These are phyloP conservation scores for Neurospora sp. DNA, from an alignment of 495 filamentous ascomycete genomes.

Conservation along the genomic window DNA sequence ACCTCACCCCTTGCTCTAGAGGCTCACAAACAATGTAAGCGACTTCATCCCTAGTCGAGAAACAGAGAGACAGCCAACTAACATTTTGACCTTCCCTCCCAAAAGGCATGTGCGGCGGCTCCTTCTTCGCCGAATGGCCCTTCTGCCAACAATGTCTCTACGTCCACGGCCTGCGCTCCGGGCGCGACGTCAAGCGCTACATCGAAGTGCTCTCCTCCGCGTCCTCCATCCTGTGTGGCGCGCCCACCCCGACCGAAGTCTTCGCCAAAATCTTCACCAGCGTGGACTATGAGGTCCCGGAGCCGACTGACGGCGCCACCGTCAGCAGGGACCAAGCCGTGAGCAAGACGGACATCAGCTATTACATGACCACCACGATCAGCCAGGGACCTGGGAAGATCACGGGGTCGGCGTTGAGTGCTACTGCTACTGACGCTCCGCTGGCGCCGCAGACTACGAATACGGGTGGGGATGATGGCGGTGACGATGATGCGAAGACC, in stretches of 20 bases:
- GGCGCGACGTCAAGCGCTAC: constrained; percentile 18
- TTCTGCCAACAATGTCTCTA: constrained; percentile 27
- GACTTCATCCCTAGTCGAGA: neutral
- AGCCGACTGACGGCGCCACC: constrained; percentile 15
- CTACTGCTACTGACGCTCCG: constrained; percentile 10
- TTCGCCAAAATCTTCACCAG: constrained; percentile 19
- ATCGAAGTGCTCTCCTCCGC: constrained; percentile 17
- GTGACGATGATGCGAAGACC: neutral
- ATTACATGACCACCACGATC: constrained; percentile 26
- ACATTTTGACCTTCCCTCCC: neutral
- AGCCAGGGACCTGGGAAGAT: constrained; percentile 25
- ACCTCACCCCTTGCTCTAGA: constrained; percentile 16
- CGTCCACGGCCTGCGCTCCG: constrained; percentile 24
- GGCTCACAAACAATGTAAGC: constrained; percentile 27
- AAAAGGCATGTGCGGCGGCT: constrained; percentile 28
- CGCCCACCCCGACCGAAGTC: constrained; percentile 16
- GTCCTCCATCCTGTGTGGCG: constrained; percentile 20
- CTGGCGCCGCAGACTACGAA: neutral
- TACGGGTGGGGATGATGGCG: neutral
- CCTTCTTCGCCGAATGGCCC: constrained; percentile 29
- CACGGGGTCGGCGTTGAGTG: constrained; percentile 26
- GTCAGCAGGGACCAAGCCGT: constrained; percentile 17
- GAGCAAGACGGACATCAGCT: constrained; percentile 22
- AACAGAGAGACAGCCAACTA: neutral
- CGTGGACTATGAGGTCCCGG: constrained; percentile 4